A percentile compares a stretch with the other conserved stretches of the same genome.
phyloP scores from a whole-genome alignment of 495 filamentous ascomycete species.

The Choiromyces venosus region DNA sequence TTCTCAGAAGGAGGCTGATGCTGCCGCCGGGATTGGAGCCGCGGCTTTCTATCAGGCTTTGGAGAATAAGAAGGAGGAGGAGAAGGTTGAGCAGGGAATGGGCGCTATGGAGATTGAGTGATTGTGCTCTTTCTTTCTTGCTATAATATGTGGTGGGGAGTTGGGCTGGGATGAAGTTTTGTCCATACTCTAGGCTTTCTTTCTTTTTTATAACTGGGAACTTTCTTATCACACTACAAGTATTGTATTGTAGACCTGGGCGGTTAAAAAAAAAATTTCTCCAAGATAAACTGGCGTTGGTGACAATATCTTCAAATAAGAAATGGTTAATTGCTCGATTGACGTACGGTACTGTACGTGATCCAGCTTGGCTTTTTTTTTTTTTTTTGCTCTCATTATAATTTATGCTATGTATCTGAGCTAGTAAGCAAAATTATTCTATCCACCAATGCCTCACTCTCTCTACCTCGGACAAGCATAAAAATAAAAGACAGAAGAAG shows the following conservation, averaged over 20 bases:
- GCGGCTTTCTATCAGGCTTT: constrained; percentile 32
- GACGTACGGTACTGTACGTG: neutral
- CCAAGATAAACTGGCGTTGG: neutral
- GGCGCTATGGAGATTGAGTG: constrained; percentile 36
- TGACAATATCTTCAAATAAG: neutral
- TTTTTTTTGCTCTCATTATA: neutral
- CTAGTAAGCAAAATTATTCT: neutral
- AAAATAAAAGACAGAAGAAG: neutral
- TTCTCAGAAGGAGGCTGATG: constrained; percentile 77
- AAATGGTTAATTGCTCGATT: neutral
- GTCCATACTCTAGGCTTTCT: neutral
- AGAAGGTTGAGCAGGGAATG: constrained; percentile 21
- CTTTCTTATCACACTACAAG: constrained; percentile 9
- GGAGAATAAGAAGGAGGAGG: constrained; percentile 30
- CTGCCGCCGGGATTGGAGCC: constrained; percentile 60
- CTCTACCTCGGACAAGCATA: neutral
- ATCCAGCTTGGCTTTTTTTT: neutral
- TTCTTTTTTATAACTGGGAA: constrained; percentile 3
- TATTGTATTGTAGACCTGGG: neutral
- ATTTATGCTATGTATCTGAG: neutral
- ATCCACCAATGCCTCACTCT: neutral
- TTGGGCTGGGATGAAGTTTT: neutral
- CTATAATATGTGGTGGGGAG: neutral
- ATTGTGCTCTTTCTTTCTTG: constrained; percentile 14
- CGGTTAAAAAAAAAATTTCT: neutral